Evolutionary conservation across 495 filamentous ascomycete genomes (phyloP), one percentile per base, ranked within the genome.

Genomic region (Peziza echinospora): DNA sequence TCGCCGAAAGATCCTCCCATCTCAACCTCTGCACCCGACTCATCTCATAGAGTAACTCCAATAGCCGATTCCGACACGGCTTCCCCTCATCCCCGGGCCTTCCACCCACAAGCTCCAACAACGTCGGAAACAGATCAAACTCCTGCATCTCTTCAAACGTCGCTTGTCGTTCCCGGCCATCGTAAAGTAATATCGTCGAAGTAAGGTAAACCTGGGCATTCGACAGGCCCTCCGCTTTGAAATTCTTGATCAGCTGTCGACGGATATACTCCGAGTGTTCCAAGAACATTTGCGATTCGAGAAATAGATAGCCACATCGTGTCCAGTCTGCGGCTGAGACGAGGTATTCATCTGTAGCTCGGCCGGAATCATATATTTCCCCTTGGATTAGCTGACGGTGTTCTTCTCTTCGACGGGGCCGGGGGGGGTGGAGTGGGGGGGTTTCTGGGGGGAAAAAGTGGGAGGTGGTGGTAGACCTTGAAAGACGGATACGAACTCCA

Each of bases 41-140:
- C 83, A 94, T 93, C 67, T 96, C 89, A 62, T 93, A 97, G 52
- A 96, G 68, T 49, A 97, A 64, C 63, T 94, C 81, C 62, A 97
- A 69, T 23, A 93, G 66, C 25, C 84, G 64, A 24, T 80, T 71
- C 24, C 80, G 71, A 67, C 93, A 85, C 48, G 94, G 66, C 41
- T 76, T 71, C 13, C 70, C 65, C 56, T 86, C 80, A 34, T 73
- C 67, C 10, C 69, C 66, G 46, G 67, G 71, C 43, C 71, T 67
- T 13, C 63, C 64, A 56, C 77, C 73, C 49, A 96, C 80, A 24
- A 96, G 66, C 51, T 93, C 84, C 24, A 96, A 60, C 43, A 97
- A 63, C 21, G 85, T 72, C 42, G 77, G 67, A 61, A 97, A 97
- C 48, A 71, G 77, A 25, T 82, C 79, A 57, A 92, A 85, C 41